A percentile compares a stretch with the other conserved stretches of the same genome.
These are phyloP conservation scores for Pseudocercospora fuligena DNA, from an alignment of 2,329 filamentous ascomycete genomes.

Conservation along the genomic window DNA sequence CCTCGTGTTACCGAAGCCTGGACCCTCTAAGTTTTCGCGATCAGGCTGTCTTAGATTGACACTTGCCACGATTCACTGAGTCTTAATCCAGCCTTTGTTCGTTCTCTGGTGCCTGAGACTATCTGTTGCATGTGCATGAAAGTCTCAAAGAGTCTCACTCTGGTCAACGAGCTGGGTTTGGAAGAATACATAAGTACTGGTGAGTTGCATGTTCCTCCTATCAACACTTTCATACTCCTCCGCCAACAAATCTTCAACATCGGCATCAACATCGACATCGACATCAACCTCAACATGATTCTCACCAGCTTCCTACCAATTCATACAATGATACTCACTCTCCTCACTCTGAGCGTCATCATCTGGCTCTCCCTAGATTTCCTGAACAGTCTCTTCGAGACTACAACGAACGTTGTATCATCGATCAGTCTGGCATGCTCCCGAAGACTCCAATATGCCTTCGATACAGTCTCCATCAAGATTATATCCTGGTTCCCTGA, in stretches of 20 bases:
- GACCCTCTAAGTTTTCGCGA: neutral
- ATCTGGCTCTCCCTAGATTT: neutral
- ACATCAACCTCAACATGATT: too few species aligned
- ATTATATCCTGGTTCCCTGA: neutral
- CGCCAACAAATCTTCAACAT: too few species aligned
- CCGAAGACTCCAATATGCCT: neutral
- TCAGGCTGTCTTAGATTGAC: neutral
- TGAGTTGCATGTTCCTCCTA: neutral
- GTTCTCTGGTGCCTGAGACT: neutral
- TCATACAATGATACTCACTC: neutral
- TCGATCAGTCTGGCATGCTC: neutral
- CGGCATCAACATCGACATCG: too few species aligned
- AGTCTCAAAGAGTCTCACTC: too few species aligned
- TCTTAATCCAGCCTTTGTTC: neutral
- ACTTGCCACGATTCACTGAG: neutral
- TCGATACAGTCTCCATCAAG: neutral
- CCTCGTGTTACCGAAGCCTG: too few species aligned
- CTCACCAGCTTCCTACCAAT: neutral
- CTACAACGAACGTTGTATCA: neutral
- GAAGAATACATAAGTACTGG: neutral
- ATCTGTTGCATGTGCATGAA: too few species aligned
- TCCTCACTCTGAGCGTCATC: neutral
- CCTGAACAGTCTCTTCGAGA: too few species aligned
- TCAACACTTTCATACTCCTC: too few species aligned
- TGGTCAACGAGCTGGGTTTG: too few species aligned